Evolutionary conservation across 495 filamentous ascomycete genomes (phyloP).

Genomic region (Pseudotulostoma volvatum): DNA sequence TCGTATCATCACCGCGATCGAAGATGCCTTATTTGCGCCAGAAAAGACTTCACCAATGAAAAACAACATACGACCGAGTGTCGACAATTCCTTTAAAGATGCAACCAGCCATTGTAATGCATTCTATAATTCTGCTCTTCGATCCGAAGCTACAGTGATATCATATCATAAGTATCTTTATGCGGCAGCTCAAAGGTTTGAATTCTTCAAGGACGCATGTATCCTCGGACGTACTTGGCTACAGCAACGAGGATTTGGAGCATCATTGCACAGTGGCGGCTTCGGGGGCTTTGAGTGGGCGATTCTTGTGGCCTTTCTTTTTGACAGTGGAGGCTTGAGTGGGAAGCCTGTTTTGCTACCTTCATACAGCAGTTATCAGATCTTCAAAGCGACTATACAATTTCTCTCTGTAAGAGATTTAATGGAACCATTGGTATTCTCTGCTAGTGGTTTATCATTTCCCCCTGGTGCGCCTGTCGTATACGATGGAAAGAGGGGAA

Average conservation of each 20-base stretch:
- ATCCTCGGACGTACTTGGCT: conserved; percentile 79
- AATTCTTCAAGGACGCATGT: conserved; percentile 65
- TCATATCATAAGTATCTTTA: conserved; percentile 60
- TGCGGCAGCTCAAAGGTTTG: conserved; percentile 43
- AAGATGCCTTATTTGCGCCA: conserved; percentile 46
- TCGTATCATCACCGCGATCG: conserved; percentile 58
- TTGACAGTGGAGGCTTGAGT: conserved; percentile 55
- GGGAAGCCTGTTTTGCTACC: conserved; percentile 54
- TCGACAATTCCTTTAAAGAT: background rate
- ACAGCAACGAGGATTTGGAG: conserved; percentile 64
- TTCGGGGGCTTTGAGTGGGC: conserved; percentile 93
- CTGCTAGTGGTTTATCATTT: conserved; percentile 16
- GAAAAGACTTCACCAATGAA: conserved; percentile 52
- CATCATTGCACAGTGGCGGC: conserved; percentile 53
- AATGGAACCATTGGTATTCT: conserved; percentile 43
- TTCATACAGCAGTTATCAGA: conserved; percentile 77
- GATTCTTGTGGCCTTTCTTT: conserved; percentile 55
- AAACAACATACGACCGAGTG: conserved; percentile 38
- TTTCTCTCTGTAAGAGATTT: conserved; percentile 62
- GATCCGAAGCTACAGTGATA: conserved; percentile 56
- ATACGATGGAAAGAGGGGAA: conserved; percentile 48
- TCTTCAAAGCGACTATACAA: conserved; percentile 83
- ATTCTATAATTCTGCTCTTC: conserved; percentile 76
- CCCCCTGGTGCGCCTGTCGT: conserved; percentile 26
- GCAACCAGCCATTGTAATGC: conserved; percentile 38